Evolutionary conservation across 495 filamentous ascomycete genomes (phyloP).

Genomic region (Aspergillus panamensis): DNA sequence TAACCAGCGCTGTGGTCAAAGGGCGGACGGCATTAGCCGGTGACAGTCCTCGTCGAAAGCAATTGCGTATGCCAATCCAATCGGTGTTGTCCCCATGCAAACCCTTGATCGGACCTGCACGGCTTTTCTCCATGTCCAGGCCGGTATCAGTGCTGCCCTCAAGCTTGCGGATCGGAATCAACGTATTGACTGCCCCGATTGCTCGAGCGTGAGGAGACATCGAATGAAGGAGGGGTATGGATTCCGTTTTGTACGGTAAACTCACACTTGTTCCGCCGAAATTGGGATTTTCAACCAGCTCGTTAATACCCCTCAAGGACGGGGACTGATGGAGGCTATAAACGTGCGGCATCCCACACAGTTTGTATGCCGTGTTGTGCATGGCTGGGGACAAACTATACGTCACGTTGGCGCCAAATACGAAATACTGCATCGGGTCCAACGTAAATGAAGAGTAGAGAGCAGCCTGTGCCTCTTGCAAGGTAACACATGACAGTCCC

Average conservation of each 20-base stretch:
- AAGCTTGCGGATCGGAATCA: constrained; percentile 64
- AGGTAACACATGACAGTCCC: constrained; percentile 40
- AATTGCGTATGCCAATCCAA: constrained; percentile 72
- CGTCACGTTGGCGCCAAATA: constrained; percentile 43
- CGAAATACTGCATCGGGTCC: constrained; percentile 46
- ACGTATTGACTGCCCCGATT: constrained; percentile 75
- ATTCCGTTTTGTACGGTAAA: constrained; percentile 71
- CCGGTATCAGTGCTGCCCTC: constrained; percentile 45
- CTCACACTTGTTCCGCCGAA: constrained; percentile 75
- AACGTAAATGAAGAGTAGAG: constrained; percentile 55
- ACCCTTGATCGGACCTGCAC: constrained; percentile 57
- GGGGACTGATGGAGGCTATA: constrained; percentile 66
- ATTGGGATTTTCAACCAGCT: constrained; percentile 57
- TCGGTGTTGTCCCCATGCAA: constrained; percentile 82
- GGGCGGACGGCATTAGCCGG: constrained; percentile 72
- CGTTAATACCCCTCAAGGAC: constrained; percentile 61
- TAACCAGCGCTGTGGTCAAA: constrained; percentile 63
- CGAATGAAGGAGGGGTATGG: constrained; percentile 63
- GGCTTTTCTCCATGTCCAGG: constrained; percentile 56
- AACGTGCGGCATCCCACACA: constrained; percentile 67
- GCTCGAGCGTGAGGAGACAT: constrained; percentile 70
- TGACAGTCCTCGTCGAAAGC: constrained; percentile 68
- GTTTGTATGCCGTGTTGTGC: constrained; percentile 70
- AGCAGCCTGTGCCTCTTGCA: constrained; percentile 39
- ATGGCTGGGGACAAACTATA: constrained; percentile 50